Evolutionary conservation across 2,329 filamentous ascomycete genomes (phyloP).

Genomic region (Endocalyx cinctus): DNA sequence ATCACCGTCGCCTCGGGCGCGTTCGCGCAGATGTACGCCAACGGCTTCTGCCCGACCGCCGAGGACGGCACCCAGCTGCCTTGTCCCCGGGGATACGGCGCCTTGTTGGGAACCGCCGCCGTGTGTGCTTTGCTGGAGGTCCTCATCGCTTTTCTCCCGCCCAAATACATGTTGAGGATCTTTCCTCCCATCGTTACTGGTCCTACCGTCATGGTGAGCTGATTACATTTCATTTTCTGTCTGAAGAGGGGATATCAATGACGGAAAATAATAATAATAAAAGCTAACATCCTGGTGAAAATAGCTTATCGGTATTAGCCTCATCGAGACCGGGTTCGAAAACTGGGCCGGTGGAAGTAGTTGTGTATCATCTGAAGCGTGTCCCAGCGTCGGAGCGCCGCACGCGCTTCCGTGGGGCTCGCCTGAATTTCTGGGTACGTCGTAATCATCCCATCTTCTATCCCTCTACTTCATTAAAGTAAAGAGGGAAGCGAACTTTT

Average conservation of each 20-base stretch:
- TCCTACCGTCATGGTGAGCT: constrained; percentile 52
- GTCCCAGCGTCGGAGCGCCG: constrained; percentile 63
- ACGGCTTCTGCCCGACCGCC: constrained; percentile 60
- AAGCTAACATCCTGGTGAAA: too few relatives aligned
- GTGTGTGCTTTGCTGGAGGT: constrained; percentile 67
- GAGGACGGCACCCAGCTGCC: constrained; percentile 62
- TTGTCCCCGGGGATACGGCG: constrained; percentile 73
- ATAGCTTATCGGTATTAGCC: constrained; percentile 66
- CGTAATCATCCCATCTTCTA: not conserved
- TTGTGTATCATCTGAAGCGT: constrained; percentile 52
- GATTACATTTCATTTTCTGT: too few relatives aligned
- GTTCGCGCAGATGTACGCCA: constrained; percentile 72
- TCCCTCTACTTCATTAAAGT: not conserved
- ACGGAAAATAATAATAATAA: too few relatives aligned
- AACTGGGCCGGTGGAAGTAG: constrained; percentile 71
- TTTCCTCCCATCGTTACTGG: constrained; percentile 78
- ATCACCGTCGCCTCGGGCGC: constrained; percentile 70
- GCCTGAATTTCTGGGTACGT: constrained; percentile 65
- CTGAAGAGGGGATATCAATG: too few relatives aligned
- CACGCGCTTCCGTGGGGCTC: constrained; percentile 73
- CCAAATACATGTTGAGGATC: constrained; percentile 62
- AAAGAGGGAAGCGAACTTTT: too few relatives aligned
- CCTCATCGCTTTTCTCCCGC: constrained; percentile 68
- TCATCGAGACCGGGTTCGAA: constrained; percentile 68
- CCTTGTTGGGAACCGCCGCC: constrained; percentile 65